Conservation (phyloP, 805 yeast species). For the Candida insectalens region DNA sequence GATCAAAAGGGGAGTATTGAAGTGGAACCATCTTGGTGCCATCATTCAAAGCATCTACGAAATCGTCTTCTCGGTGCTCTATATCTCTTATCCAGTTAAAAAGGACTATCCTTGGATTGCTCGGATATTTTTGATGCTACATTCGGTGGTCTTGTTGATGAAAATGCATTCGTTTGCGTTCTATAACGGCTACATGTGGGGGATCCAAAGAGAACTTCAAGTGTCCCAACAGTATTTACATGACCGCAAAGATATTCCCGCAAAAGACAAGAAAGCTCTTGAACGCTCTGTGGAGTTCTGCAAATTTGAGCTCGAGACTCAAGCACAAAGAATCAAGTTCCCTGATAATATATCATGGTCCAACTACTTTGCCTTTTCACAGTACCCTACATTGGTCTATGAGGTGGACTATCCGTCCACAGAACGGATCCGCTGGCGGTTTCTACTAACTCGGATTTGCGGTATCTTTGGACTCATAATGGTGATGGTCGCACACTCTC, state of each 20-base stretch:
- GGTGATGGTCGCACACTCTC: slow-evolving; percentile 70
- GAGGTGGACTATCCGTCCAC: slow-evolving; percentile 80
- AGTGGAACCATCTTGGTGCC: slow-evolving; percentile 65
- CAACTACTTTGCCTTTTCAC: slow-evolving; percentile 69
- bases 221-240: slow-evolving; percentile 36
- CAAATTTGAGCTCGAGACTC: slow-evolving; percentile 57
- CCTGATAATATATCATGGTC: slow-evolving; percentile 60
- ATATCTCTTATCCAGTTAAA: slow-evolving; percentile 10
- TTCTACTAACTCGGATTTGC: slow-evolving; percentile 54
- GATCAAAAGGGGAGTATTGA: slow-evolving; percentile 33
- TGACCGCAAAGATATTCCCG: slow-evolving; percentile 14
- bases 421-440: slow-evolving; percentile 53
- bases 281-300: slow-evolving; percentile 56
- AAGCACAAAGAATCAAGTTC: slow-evolving; percentile 33
- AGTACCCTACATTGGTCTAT: slow-evolving; percentile 86
- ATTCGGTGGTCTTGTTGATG: slow-evolving; percentile 82
- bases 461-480: slow-evolving; percentile 85
- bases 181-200: slow-evolving; percentile 86
- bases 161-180: slow-evolving; percentile 91
- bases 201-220: slow-evolving; percentile 41
- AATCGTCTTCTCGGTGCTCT: slow-evolving; percentile 41
- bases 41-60: slow-evolving; percentile 48
- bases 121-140: slow-evolving; percentile 73
- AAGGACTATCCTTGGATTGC: slow-evolving; percentile 78
- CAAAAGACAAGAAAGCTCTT: slow-evolving; percentile 25